phyloP scores from a whole-genome alignment of 2,329 filamentous ascomycete species.

The Colletotrichum somersetense region DNA sequence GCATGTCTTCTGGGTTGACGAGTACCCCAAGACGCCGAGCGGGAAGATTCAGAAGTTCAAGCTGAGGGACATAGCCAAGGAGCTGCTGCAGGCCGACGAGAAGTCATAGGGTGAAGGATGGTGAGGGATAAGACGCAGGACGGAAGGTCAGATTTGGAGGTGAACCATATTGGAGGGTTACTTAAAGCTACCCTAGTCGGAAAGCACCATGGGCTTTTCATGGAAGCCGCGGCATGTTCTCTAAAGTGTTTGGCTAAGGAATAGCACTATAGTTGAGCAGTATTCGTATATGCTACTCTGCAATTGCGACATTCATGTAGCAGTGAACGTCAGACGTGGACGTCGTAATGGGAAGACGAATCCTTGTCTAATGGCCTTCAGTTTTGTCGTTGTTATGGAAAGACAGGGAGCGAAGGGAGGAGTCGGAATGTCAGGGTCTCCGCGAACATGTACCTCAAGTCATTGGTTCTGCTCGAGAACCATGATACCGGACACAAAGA shows the following conservation, averaged over 20 bases:
- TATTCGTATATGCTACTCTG: background rate
- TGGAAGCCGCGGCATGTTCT: background rate
- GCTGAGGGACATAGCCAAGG: conserved; percentile 74
- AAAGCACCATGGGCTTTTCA: background rate
- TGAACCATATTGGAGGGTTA: background rate
- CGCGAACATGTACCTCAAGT: background rate
- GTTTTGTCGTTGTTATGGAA: background rate
- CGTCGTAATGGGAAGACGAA: background rate
- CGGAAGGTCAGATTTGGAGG: too few species aligned
- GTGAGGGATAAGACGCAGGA: too few species aligned
- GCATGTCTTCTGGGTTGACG: conserved; percentile 86
- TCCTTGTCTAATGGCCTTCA: background rate
- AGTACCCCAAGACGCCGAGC: conserved; percentile 95
- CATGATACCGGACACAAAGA: background rate
- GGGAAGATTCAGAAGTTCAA: conserved; percentile 98
- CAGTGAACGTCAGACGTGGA: background rate
- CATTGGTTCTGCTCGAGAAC: background rate
- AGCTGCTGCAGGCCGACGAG: conserved; percentile 46
- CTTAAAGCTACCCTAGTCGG: background rate
- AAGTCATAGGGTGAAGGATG: background rate
- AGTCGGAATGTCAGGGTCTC: background rate
- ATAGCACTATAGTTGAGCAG: background rate
- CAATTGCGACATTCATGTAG: background rate
- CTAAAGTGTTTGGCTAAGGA: background rate
- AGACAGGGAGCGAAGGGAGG: too few species aligned